A percentile compares a stretch with the other conserved stretches of the same genome.
phyloP scores from a whole-genome alignment of 495 filamentous ascomycete species.

The Neurospora sp. region DNA sequence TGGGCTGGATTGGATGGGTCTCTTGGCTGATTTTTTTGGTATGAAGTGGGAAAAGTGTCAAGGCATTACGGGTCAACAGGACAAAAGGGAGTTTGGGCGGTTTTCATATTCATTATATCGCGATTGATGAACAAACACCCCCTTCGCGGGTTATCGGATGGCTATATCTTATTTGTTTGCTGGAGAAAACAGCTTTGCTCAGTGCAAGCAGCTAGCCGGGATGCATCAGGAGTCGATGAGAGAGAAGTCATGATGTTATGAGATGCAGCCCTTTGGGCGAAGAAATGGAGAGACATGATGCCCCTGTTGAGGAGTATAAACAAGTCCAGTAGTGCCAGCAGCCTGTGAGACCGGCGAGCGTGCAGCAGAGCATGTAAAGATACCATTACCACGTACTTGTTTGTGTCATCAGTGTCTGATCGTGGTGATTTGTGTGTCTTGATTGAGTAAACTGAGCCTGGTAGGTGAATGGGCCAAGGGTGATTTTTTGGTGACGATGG shows the following conservation, averaged over 20 bases:
- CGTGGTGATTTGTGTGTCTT: background rate
- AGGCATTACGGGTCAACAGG: background rate
- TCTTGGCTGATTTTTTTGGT: background rate
- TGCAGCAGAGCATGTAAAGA: background rate
- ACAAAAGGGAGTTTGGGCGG: background rate
- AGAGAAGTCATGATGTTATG: background rate
- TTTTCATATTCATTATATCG: background rate
- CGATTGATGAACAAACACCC: background rate
- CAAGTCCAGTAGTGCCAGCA: background rate
- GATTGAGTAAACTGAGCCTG: background rate
- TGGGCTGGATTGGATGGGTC: background rate
- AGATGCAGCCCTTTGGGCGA: background rate
- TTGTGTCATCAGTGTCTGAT: background rate
- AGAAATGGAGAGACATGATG: background rate
- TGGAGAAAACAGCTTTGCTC: background rate
- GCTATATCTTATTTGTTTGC: background rate
- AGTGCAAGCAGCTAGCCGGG: background rate
- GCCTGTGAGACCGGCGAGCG: background rate
- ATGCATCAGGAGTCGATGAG: background rate
- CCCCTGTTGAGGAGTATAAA: background rate
- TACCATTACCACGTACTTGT: background rate
- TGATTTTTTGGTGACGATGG: background rate
- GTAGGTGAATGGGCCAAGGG: background rate
- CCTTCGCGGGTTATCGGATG: background rate
- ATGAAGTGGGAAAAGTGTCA: background rate